These are phyloP conservation scores for Voacanga thouarsii DNA, from an alignment of 257 asterid genomes.

Conservation along the genomic window DNA sequence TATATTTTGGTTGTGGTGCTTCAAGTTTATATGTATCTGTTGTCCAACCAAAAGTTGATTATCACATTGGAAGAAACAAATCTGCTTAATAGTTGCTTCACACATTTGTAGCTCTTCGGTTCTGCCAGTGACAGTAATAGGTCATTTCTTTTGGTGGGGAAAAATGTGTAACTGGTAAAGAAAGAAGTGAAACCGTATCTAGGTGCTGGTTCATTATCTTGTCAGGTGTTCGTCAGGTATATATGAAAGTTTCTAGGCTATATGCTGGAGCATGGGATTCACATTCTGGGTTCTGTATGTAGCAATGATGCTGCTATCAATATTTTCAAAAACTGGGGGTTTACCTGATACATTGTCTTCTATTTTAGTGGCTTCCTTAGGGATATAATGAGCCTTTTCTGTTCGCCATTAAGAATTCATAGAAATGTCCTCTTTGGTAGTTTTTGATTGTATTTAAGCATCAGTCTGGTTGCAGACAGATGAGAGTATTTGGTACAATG, in stretches of 20 bases:
- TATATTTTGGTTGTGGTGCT: background rate
- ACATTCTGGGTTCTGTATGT: background rate
- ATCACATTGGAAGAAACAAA: background rate
- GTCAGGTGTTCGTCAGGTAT: background rate
- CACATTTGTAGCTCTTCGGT: background rate
- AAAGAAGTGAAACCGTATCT: background rate
- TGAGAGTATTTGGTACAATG: background rate
- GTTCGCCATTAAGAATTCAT: background rate
- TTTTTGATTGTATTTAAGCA: background rate
- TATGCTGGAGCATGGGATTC: background rate
- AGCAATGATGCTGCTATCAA: background rate
- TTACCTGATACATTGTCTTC: background rate
- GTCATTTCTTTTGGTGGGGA: background rate
- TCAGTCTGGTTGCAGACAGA: background rate
- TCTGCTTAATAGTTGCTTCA: background rate
- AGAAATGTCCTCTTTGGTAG: background rate
- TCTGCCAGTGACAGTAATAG: background rate
- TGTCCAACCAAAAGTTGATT: background rate
- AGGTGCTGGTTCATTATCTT: background rate
- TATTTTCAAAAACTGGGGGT: background rate
- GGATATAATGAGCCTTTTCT: background rate
- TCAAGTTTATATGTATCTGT: background rate
- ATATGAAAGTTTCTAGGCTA: background rate
- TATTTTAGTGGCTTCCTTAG: background rate
- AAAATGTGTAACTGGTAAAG: background rate